These are phyloP conservation scores for Fusarium sp. DNA, from an alignment of 2,329 filamentous ascomycete species.

Conservation along the genomic window DNA sequence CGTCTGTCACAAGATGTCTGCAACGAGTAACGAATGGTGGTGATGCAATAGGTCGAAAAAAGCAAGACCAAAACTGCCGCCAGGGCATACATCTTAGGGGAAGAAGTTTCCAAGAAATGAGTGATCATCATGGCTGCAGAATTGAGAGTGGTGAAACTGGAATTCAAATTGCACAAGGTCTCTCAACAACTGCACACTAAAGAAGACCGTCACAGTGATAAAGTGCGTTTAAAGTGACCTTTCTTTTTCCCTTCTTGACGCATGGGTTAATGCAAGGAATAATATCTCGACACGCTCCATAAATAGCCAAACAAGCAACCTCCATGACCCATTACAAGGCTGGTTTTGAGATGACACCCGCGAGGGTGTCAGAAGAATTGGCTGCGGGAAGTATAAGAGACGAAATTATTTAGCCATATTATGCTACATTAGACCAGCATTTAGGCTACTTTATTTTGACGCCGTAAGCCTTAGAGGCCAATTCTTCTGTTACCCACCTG, in stretches of 20 bases:
- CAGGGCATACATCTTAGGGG: conserved; percentile 2
- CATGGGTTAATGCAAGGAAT: conserved; percentile 15
- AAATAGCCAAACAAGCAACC: neutral
- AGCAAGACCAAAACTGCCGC: conserved; percentile 14
- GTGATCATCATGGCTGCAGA: conserved; percentile 10
- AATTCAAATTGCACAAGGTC: neutral
- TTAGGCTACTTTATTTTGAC: too few relatives aligned
- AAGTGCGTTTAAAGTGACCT: neutral
- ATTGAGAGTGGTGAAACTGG: neutral
- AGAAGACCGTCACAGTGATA: conserved; percentile 2
- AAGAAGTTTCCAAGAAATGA: neutral
- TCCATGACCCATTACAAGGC: neutral
- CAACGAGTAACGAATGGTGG: conserved; percentile 28
- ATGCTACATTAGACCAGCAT: too few relatives aligned
- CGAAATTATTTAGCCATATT: too few relatives aligned
- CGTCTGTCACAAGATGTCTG: conserved; percentile 27
- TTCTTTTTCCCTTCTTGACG: neutral
- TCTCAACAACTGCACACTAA: conserved; percentile 11
- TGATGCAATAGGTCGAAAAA: conserved; percentile 31
- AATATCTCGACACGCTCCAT: neutral
- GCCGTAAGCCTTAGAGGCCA: too few relatives aligned
- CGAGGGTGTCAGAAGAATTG: too few relatives aligned
- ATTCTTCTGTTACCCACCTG: too few relatives aligned
- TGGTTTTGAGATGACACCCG: neutral
- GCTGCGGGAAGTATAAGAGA: too few relatives aligned